A percentile compares a stretch with the other conserved stretches of the same genome.
Conservation (phyloP, 495 filamentous ascomycete species). For the Talaromyces trachyspermus region DNA sequence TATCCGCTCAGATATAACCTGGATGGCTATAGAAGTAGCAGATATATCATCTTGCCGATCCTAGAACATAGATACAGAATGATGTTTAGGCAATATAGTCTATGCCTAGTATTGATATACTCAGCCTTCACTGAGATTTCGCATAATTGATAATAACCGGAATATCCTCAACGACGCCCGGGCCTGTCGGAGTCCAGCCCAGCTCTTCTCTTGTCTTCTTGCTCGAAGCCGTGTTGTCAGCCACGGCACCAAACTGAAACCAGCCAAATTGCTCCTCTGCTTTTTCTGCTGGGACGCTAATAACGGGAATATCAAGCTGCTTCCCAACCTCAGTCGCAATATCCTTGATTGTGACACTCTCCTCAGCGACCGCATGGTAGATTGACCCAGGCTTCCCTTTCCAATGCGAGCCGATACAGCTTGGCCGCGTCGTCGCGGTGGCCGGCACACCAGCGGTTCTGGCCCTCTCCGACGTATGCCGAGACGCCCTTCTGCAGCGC, state of each 20-base stretch:
- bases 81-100: too few species aligned
- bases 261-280: constrained; percentile 25
- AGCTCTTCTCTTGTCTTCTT: constrained; percentile 31
- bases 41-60: too few species aligned
- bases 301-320: constrained; percentile 21
- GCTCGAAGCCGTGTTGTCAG: constrained; percentile 33
- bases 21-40: too few species aligned
- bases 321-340: constrained; percentile 32
- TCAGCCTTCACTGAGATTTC: too few species aligned
- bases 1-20: too few species aligned
- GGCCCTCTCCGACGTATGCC: constrained; percentile 36
- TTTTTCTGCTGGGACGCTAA: constrained; percentile 21
- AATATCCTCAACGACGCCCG: constrained; percentile 31
- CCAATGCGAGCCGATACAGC: constrained; percentile 33
- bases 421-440: constrained; percentile 34
- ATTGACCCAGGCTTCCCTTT: constrained; percentile 28
- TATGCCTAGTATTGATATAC: too few species aligned
- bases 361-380: constrained; percentile 36
- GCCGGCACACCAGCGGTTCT: constrained; percentile 33
- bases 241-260: constrained; percentile 15
- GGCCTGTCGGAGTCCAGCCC: constrained; percentile 29
- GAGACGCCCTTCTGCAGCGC: constrained; percentile 26
- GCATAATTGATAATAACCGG: too few species aligned
- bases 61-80: too few species aligned
- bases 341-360: constrained; percentile 29